These are phyloP conservation scores for Scorias spongiosa DNA, from an alignment of 2,329 filamentous ascomycete species.

Conservation along the genomic window DNA sequence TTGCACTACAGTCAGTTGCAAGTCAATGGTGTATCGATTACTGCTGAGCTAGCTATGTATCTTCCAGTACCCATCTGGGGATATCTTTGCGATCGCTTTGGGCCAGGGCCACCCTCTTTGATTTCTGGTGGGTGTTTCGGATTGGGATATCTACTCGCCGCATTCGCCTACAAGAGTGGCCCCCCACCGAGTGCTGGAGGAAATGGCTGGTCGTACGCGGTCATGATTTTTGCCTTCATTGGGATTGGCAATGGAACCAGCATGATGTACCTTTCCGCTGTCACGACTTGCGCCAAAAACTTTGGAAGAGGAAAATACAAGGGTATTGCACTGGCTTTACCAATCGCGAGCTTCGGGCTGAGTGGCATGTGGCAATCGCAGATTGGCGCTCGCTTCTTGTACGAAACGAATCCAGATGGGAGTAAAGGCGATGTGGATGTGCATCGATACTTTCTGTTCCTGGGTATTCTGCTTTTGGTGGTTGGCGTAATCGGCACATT, in stretches of 20 bases:
- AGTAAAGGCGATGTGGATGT: conserved; percentile 50
- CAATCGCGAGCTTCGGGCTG: conserved; percentile 83
- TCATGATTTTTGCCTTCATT: conserved; percentile 78
- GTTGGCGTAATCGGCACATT: conserved; percentile 63
- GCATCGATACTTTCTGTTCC: conserved; percentile 75
- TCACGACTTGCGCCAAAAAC: conserved; percentile 97
- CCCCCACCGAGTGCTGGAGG: conserved; percentile 36
- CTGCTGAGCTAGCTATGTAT: conserved; percentile 78
- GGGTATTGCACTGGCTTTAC: conserved; percentile 74
- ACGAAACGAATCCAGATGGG: conserved; percentile 51
- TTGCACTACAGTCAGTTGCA: conserved; percentile 82
- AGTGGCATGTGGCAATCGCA: conserved; percentile 96
- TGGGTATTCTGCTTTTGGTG: conserved; percentile 53
- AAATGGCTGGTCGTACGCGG: conserved; percentile 53
- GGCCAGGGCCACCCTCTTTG: conserved; percentile 62
- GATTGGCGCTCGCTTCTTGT: conserved; percentile 63
- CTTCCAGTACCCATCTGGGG: conserved; percentile 81
- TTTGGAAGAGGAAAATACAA: conserved; percentile 81
- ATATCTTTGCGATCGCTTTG: conserved; percentile 79
- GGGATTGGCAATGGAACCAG: conserved; percentile 71
- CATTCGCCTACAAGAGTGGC: conserved; percentile 54
- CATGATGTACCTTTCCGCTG: conserved; percentile 73
- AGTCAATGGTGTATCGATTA: conserved; percentile 80
- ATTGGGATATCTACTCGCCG: conserved; percentile 68
- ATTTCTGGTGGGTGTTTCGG: conserved; percentile 62